phyloP scores from a whole-genome alignment of 2,329 filamentous ascomycete species.

The Metarhizium anisopliae region DNA sequence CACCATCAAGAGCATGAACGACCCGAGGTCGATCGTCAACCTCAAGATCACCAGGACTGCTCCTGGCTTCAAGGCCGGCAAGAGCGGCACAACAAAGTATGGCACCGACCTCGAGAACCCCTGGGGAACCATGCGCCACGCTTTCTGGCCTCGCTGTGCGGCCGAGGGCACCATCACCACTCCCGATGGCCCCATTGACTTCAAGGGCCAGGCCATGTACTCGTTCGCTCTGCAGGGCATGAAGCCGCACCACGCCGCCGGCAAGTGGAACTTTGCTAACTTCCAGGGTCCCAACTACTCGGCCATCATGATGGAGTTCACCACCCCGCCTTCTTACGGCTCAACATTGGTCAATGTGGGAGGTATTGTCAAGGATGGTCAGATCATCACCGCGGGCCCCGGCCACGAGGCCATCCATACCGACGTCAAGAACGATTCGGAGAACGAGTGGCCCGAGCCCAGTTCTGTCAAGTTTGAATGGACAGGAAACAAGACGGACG shows the following conservation, averaged over 20 bases:
- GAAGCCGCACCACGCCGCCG: conserved; percentile 95
- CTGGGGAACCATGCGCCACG: conserved; percentile 88
- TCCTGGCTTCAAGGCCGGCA: conserved; percentile 78
- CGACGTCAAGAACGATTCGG: conserved; percentile 58
- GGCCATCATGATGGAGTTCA: conserved; percentile 92
- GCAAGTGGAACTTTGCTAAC: conserved; percentile 86
- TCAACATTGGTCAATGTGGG: conserved; percentile 76
- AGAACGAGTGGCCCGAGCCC: conserved; percentile 86
- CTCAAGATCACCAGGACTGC: conserved; percentile 67
- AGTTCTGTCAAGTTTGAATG: conserved; percentile 66
- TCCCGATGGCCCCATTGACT: conserved; percentile 69
- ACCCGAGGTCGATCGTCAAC: conserved; percentile 74
- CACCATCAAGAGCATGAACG: conserved; percentile 82
- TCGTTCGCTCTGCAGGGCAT: conserved; percentile 88
- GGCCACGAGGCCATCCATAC: conserved; percentile 60
- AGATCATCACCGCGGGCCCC: conserved; percentile 66
- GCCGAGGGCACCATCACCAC: conserved; percentile 80
- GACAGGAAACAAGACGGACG: conserved; percentile 69
- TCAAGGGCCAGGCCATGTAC: conserved; percentile 73
- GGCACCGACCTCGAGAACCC: conserved; percentile 79
- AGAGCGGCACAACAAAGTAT: conserved; percentile 74
- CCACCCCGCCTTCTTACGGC: conserved; percentile 86
- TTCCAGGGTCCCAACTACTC: conserved; percentile 85
- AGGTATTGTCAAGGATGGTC: conserved; percentile 69
- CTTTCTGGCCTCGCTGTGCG: conserved; percentile 85